phyloP scores from a whole-genome alignment of 495 filamentous ascomycete species.

The Talaromyces liani region DNA sequence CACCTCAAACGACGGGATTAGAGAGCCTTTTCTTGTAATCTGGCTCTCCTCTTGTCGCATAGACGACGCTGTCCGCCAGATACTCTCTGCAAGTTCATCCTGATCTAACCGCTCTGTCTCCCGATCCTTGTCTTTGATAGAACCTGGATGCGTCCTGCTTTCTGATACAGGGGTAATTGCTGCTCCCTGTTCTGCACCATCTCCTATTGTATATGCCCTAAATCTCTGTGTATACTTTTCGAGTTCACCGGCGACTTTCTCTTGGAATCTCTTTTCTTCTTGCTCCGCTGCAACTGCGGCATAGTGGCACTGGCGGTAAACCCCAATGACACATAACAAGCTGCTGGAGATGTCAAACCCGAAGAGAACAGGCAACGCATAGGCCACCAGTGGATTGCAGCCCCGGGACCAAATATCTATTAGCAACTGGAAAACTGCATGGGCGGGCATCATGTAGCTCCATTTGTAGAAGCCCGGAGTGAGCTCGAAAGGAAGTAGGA shows the following conservation, averaged over 20 bases:
- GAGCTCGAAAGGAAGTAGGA: slow-evolving; percentile 40
- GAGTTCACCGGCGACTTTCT: neutral
- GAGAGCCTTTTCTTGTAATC: neutral
- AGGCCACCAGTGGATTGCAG: slow-evolving; percentile 36
- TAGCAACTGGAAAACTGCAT: slow-evolving; percentile 35
- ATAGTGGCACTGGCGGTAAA: neutral
- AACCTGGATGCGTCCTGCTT: neutral
- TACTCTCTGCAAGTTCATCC: neutral
- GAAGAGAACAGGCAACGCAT: slow-evolving; percentile 38
- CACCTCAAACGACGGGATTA: neutral
- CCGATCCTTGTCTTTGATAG: neutral
- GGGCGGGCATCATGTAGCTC: slow-evolving; percentile 40
- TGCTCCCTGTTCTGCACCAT: neutral
- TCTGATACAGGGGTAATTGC: neutral
- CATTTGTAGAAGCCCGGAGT: slow-evolving; percentile 39
- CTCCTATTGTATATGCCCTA: neutral
- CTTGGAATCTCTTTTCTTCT: neutral
- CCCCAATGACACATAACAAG: neutral
- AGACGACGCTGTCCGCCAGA: neutral
- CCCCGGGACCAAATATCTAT: slow-evolving; percentile 42
- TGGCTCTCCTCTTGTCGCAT: neutral
- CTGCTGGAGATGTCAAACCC: slow-evolving; percentile 17
- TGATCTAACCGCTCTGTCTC: neutral
- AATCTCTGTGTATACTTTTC: neutral
- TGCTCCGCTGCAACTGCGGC: neutral